phyloP scores from a whole-genome alignment of 192 early-diverging fungal species.

The Coemansia aciculifera region DNA sequence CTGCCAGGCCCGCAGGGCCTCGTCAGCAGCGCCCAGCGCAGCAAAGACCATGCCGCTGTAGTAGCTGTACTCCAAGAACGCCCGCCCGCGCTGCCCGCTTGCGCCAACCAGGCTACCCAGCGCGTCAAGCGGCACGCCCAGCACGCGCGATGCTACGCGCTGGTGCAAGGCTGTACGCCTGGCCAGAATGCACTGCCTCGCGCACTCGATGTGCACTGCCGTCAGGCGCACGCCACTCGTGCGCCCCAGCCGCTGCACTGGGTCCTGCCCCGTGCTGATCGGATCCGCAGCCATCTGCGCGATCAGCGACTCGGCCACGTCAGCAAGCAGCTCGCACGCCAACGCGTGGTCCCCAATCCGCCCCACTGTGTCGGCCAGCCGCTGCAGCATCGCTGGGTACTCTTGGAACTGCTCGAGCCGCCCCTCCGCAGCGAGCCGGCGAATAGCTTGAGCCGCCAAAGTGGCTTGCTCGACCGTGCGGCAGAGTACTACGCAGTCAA shows the following conservation, averaged over 20 bases:
- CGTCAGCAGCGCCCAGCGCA: constrained; percentile 13
- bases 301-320: constrained; percentile 25
- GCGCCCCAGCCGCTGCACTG: constrained; percentile 9
- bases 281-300: constrained; percentile 21
- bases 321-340: constrained; percentile 18
- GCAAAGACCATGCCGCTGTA: constrained; percentile 52
- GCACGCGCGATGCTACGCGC: constrained; percentile 13
- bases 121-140: constrained; percentile 22
- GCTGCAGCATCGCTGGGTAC: constrained; percentile 23
- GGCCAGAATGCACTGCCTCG: constrained; percentile 36
- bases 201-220: constrained; percentile 41
- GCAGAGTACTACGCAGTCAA: constrained; percentile 30
- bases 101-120: constrained; percentile 15
- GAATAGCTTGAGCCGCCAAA: constrained; percentile 11
- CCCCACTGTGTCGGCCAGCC: constrained; percentile 11
- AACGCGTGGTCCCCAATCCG: background rate
- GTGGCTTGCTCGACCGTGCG: constrained; percentile 10
- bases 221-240: constrained; percentile 39
- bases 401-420: constrained; percentile 18
- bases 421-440: background rate
- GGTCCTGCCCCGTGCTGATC: background rate
- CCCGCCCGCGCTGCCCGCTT: constrained; percentile 1
- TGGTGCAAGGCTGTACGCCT: constrained; percentile 18
- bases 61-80: constrained; percentile 36
- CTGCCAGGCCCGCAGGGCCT: constrained; percentile 35